Conservation (phyloP, 2,329 filamentous ascomycete genomes). For the Beauveria rudraprayagi region DNA sequence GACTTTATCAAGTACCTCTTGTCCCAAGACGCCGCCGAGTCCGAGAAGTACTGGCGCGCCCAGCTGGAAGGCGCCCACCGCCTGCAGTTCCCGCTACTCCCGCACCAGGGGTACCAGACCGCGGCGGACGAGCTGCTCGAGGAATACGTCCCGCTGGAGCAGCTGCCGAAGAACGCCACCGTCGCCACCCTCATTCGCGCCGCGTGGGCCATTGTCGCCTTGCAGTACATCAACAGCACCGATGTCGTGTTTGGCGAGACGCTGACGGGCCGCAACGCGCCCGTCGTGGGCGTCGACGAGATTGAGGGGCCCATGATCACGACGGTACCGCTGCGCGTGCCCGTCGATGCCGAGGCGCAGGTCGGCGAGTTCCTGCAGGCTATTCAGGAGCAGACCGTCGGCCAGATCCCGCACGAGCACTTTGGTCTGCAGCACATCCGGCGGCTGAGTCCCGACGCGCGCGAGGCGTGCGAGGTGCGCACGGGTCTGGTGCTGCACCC, state of each 20-base stretch:
- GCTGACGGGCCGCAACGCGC: slow-evolving; percentile 46
- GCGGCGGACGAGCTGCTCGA: slow-evolving; percentile 46
- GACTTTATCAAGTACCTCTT: slow-evolving; percentile 41
- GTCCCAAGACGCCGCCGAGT: slow-evolving; percentile 29
- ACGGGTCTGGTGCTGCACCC: slow-evolving; percentile 49
- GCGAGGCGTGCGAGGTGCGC: slow-evolving; percentile 47
- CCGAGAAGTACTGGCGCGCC: slow-evolving; percentile 39
- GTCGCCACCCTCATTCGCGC: slow-evolving; percentile 49
- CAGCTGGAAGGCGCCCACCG: slow-evolving; percentile 36
- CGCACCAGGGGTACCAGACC: slow-evolving; percentile 39
- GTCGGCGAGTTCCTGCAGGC: slow-evolving; percentile 45
- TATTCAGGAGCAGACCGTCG: slow-evolving; percentile 48
- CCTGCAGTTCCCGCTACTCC: slow-evolving; percentile 41
- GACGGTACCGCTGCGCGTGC: slow-evolving; percentile 48
- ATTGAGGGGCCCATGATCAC: slow-evolving; percentile 56
- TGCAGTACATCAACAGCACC: slow-evolving; percentile 41
- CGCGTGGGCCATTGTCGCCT: slow-evolving; percentile 49
- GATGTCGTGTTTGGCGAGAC: slow-evolving; percentile 54
- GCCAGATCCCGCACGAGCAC: slow-evolving; percentile 58
- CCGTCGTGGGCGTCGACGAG: slow-evolving; percentile 39
- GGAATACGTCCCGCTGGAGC: slow-evolving; percentile 36
- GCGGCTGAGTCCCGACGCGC: slow-evolving; percentile 44
- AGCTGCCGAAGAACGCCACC: slow-evolving; percentile 34
- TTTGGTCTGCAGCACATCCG: slow-evolving; percentile 53
- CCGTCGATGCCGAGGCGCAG: slow-evolving; percentile 31